These are phyloP conservation scores for Casuarina equisetifolia DNA, from an alignment of 306 rosid genomes.

Conservation along the genomic window DNA sequence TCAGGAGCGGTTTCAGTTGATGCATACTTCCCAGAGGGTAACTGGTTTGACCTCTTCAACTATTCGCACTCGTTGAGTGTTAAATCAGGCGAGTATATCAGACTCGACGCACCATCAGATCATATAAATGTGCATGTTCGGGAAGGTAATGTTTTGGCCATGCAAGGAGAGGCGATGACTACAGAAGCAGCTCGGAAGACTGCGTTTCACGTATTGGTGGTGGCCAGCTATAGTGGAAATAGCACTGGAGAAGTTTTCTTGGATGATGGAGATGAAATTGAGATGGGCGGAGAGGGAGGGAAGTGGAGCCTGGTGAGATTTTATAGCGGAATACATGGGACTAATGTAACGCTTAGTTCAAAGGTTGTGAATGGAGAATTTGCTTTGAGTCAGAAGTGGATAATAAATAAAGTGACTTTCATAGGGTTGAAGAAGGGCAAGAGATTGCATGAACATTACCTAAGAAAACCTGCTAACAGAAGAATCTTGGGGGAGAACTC, in stretches of 20 bases:
- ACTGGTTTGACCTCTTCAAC: conserved; percentile 86
- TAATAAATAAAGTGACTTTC: conserved; percentile 55
- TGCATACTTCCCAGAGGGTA: conserved; percentile 85
- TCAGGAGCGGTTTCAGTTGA: conserved; percentile 53
- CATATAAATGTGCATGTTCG: conserved; percentile 72
- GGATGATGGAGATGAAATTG: conserved; percentile 72
- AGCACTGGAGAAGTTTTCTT: conserved; percentile 70
- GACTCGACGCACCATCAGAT: conserved; percentile 65
- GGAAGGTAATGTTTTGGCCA: conserved; percentile 68
- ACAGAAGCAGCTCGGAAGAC: conserved; percentile 52
- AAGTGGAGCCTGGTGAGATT: conserved; percentile 65
- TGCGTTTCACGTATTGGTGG: conserved; percentile 64
- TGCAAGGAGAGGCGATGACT: conserved; percentile 76
- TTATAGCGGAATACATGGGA: conserved; percentile 22
- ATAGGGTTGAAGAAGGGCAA: conserved; percentile 53
- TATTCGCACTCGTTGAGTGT: conserved; percentile 50
- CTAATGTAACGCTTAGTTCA: conserved; percentile 40
- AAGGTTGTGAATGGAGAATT: conserved; percentile 56
- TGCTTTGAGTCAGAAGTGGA: conserved; percentile 57
- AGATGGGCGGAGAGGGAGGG: conserved; percentile 50
- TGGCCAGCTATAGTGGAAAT: conserved; percentile 27
- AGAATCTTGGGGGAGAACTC: background rate
- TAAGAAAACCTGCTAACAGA: too few species aligned
- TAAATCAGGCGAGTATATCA: conserved; percentile 48
- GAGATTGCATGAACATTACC: conserved; percentile 14